Conservation (phyloP, 2,329 filamentous ascomycete species). For the Mycosphaerella arachidis region DNA sequence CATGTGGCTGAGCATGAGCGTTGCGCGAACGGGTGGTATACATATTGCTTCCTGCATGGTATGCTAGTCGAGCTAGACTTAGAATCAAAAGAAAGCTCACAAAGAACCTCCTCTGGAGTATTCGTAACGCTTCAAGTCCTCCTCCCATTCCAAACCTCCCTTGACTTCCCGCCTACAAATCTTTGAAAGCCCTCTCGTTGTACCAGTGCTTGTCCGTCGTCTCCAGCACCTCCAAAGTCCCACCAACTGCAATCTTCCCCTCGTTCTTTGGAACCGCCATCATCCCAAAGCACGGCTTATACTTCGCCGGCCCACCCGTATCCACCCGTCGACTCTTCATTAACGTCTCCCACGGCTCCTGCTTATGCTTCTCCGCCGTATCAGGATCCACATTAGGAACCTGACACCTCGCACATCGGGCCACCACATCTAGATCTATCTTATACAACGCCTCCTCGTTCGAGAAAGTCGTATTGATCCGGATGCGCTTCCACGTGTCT, state of each 20-base stretch:
- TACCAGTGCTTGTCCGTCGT: slow-evolving; percentile 56
- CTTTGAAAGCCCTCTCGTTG: slow-evolving; percentile 33
- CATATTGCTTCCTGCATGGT: background rate
- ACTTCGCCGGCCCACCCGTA: slow-evolving; percentile 55
- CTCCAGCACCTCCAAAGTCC: slow-evolving; percentile 54
- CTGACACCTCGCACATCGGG: slow-evolving; percentile 57
- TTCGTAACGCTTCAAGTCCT: background rate
- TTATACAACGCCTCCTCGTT: slow-evolving; percentile 32
- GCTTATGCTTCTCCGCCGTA: slow-evolving; percentile 55
- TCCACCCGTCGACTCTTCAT: slow-evolving; percentile 59
- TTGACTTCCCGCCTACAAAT: slow-evolving; percentile 22
- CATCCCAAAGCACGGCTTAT: slow-evolving; percentile 65
- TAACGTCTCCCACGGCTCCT: slow-evolving; percentile 59
- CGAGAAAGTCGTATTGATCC: slow-evolving; percentile 38
- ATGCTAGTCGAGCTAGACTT: slow-evolving; percentile 2
- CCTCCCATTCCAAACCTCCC: background rate
- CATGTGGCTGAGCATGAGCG: background rate
- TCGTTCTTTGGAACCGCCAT: slow-evolving; percentile 55
- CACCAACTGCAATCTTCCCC: slow-evolving; percentile 53
- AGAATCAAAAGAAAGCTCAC: background rate
- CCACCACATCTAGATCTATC: slow-evolving; percentile 54
- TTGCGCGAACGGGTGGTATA: background rate
- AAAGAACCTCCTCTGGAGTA: background rate
- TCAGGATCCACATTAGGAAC: slow-evolving; percentile 62
- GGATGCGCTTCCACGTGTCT: slow-evolving; percentile 59